phyloP scores from a whole-genome alignment of 164 flowering plant genomes.

The Sedum album region DNA sequence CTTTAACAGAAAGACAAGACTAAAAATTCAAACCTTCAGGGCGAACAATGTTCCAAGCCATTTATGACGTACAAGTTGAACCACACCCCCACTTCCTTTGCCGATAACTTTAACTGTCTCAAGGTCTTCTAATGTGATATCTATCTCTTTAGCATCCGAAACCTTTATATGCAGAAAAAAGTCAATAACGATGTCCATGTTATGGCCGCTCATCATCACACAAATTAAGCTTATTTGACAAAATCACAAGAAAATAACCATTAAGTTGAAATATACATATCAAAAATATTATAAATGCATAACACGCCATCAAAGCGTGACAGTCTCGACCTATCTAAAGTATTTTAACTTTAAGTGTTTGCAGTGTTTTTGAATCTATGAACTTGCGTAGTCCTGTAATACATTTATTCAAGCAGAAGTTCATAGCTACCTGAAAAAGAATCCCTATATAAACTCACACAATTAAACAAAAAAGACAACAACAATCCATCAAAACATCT shows the following conservation, averaged over 20 bases:
- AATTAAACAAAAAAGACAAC: background rate
- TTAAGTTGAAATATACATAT: background rate
- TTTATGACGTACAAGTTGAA: constrained; percentile 98
- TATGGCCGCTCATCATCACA: no score
- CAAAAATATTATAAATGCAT: no score
- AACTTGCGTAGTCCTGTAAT: background rate
- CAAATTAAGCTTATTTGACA: no score
- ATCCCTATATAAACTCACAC: background rate
- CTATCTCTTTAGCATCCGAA: constrained; percentile 62
- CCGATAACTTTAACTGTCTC: constrained; percentile 96
- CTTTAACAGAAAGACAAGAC: background rate
- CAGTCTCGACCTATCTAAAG: no score
- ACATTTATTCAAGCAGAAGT: no score
- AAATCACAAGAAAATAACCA: background rate
- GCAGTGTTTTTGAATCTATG: no score
- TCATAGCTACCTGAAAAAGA: no score
- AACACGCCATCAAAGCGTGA: no score
- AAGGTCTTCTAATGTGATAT: constrained; percentile 83
- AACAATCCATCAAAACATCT: background rate
- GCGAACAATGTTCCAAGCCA: constrained; percentile 79
- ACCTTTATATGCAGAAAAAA: constrained; percentile 26
- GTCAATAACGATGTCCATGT: no score
- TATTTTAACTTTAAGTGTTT: no score
- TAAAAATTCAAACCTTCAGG: constrained; percentile 38
- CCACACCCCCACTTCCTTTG: constrained; percentile 96